Percentiles rank a stretch among this genome's conserved stretches.
These are phyloP conservation scores for Boletus sp. DNA, from an alignment of 768 basidiomycete genomes.

Conservation along the genomic window DNA sequence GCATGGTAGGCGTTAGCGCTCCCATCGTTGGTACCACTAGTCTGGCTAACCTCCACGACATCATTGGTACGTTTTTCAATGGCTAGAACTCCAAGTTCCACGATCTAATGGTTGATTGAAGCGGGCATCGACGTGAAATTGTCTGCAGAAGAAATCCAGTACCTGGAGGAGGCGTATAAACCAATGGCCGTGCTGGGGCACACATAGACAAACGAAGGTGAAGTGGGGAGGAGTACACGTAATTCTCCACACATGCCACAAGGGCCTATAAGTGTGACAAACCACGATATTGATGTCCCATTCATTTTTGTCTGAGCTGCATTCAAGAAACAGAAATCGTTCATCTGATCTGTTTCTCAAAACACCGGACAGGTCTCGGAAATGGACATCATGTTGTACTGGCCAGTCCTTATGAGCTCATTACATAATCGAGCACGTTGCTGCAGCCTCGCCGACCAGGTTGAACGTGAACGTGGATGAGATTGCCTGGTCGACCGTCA, in stretches of 20 bases:
- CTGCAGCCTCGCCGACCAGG: neutral
- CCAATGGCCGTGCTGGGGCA: conserved; percentile 42
- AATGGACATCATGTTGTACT: no score
- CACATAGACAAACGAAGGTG: conserved; percentile 5
- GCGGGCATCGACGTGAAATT: conserved; percentile 41
- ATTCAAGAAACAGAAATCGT: neutral
- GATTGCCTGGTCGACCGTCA: conserved; percentile 6
- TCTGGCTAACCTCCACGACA: conserved; percentile 38
- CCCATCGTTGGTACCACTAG: conserved; percentile 46
- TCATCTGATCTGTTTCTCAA: neutral
- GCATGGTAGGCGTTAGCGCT: conserved; percentile 32
- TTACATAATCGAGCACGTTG: conserved; percentile 17
- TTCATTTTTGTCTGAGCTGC: neutral
- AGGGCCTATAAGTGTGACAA: neutral
- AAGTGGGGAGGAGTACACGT: neutral
- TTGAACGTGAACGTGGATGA: no score
- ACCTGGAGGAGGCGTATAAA: conserved; percentile 43
- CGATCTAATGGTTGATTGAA: conserved; percentile 13
- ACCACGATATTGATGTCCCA: no score
- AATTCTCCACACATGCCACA: neutral
- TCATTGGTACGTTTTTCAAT: conserved; percentile 31
- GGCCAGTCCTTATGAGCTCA: no score
- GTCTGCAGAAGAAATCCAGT: conserved; percentile 46
- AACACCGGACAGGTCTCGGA: neutral
- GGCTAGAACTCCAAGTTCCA: neutral